Conservation (phyloP, 768 basidiomycete species). For the Cubamyces sp. region DNA sequence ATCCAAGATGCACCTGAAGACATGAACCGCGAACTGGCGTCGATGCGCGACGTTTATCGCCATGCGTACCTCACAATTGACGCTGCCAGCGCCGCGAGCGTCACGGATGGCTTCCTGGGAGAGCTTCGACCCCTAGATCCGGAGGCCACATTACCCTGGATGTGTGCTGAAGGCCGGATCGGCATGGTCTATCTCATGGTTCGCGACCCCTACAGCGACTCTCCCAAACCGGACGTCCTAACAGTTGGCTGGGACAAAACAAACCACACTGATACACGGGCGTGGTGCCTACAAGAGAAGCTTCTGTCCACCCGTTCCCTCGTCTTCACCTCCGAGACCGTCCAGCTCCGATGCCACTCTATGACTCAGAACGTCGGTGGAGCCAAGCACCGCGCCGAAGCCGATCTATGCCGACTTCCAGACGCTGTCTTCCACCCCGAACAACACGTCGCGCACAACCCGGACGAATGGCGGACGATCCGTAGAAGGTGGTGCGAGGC, state of each 20-base stretch:
- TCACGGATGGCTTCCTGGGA: neutral
- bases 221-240: too few species aligned
- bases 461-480: too few species aligned
- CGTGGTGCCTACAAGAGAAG: neutral
- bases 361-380: neutral
- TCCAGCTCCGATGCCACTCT: neutral
- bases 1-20: constrained; percentile 3
- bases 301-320: neutral
- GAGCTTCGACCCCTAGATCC: too few species aligned
- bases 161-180: too few species aligned
- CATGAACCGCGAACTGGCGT: neutral
- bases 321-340: neutral
- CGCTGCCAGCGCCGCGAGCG: neutral
- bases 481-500: too few species aligned
- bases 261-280: neutral
- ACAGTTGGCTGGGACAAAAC: too few species aligned
- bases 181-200: too few species aligned
- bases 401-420: too few species aligned
- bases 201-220: too few species aligned
- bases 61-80: neutral
- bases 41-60: neutral
- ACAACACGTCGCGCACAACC: too few species aligned
- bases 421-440: too few species aligned
- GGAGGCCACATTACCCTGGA: neutral
- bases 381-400: neutral